A percentile compares a stretch with the other conserved stretches of the same genome.
Conservation (phyloP, 1,139 yeast species). For the Magnusiomyces suaveolens region DNA sequence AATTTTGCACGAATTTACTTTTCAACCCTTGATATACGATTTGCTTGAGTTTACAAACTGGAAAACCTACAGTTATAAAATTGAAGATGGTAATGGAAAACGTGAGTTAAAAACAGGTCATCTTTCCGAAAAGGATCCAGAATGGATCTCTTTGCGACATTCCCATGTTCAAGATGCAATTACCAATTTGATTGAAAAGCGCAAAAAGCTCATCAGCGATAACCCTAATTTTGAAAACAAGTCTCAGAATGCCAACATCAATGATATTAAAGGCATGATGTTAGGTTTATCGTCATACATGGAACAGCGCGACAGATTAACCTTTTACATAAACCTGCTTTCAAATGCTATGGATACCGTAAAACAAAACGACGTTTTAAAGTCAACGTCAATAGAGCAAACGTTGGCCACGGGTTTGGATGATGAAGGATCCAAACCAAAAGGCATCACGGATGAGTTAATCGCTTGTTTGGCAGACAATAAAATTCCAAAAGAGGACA, state of each 20-base stretch:
- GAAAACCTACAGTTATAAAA: constrained; percentile 36
- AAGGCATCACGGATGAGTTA: constrained; percentile 57
- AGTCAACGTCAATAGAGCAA: constrained; percentile 40
- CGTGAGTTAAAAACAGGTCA: constrained; percentile 39
- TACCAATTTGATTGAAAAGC: constrained; percentile 49
- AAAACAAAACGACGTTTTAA: constrained; percentile 26
- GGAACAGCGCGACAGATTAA: constrained; percentile 32
- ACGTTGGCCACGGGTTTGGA: constrained; percentile 66
- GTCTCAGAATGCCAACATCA: constrained; percentile 27
- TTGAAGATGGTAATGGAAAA: constrained; percentile 47
- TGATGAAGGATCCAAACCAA: constrained; percentile 53
- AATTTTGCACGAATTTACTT: constrained; percentile 80
- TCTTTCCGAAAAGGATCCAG: constrained; percentile 58
- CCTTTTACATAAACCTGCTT: constrained; percentile 35
- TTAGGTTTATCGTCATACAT: constrained; percentile 36
- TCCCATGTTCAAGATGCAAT: constrained; percentile 70
- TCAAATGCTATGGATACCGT: constrained; percentile 34
- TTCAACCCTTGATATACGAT: constrained; percentile 90
- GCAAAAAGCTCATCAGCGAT: constrained; percentile 59
- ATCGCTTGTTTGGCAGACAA: constrained; percentile 49
- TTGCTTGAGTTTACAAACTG: constrained; percentile 40
- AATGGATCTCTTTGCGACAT: constrained; percentile 68
- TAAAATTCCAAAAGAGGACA: constrained; percentile 46
- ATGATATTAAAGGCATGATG: constrained; percentile 36
- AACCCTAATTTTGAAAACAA: constrained; percentile 45